A percentile compares a stretch with the other conserved stretches of the same genome.
phyloP scores from a whole-genome alignment of 2,329 filamentous ascomycete species.

The Cercospora zeina region DNA sequence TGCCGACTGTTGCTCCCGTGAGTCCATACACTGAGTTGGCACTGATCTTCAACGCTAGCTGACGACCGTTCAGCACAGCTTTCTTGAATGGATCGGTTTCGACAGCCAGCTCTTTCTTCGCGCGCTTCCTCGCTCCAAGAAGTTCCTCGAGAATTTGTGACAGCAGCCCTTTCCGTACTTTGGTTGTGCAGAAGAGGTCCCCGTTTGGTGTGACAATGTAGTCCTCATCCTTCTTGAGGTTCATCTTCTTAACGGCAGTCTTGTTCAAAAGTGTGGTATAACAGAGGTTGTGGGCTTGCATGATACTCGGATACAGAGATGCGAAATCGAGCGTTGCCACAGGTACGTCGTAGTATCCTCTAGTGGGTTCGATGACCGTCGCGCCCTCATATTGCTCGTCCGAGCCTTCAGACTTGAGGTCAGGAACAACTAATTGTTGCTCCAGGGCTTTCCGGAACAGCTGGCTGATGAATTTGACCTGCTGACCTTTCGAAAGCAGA shows the following conservation, averaged over 20 bases:
- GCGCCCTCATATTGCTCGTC: slow-evolving; percentile 97
- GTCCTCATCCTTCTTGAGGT: slow-evolving; percentile 82
- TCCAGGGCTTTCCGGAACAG: slow-evolving; percentile 92
- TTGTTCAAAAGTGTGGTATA: slow-evolving; percentile 92
- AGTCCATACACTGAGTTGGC: slow-evolving; percentile 98
- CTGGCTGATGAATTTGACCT: slow-evolving; percentile 97
- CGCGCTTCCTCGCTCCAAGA: slow-evolving; percentile 85
- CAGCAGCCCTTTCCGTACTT: slow-evolving; percentile 85
- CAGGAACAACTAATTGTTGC: slow-evolving; percentile 91
- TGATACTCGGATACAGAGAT: slow-evolving; percentile 97
- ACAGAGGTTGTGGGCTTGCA: slow-evolving; percentile 97
- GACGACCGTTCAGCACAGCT: slow-evolving; percentile 94
- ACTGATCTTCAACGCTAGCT: slow-evolving; percentile 91
- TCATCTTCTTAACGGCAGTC: slow-evolving; percentile 70
- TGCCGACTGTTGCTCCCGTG: slow-evolving; percentile 93
- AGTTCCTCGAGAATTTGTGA: slow-evolving; percentile 96
- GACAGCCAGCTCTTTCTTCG: slow-evolving; percentile 82
- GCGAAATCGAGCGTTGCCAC: slow-evolving; percentile 98
- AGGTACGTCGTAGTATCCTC: slow-evolving; percentile 92
- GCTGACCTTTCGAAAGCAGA: slow-evolving; percentile 85
- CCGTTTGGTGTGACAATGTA: slow-evolving; percentile 96
- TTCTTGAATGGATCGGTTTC: slow-evolving; percentile 98
- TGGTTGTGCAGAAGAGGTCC: slow-evolving; percentile 85
- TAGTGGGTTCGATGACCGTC: slow-evolving; percentile 92
- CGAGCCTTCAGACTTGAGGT: slow-evolving; percentile 66